Conservation (phyloP, 108 stramenopile genomes). For the Fragilaria crotonensis region DNA sequence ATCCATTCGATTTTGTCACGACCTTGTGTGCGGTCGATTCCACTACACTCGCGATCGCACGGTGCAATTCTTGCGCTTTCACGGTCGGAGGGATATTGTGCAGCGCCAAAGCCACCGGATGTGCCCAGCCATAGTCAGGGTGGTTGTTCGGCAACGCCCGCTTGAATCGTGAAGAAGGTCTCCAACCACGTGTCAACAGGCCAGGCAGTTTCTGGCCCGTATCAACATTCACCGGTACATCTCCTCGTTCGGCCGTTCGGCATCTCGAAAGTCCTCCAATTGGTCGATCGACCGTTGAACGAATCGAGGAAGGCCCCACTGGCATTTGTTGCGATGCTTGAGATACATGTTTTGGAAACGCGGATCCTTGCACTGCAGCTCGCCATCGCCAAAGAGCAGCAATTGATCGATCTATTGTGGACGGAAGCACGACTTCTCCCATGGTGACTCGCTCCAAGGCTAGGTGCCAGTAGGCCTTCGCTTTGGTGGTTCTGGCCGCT, state of each 20-base stretch:
- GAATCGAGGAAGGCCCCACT: neutral
- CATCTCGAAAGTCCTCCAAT: too few species aligned
- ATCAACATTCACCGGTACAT: neutral
- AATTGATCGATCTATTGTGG: neutral
- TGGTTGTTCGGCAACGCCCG: neutral
- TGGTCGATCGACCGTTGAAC: too few species aligned
- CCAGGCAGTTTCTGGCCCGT: neutral
- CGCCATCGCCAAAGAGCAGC: neutral
- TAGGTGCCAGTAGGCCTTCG: constrained; percentile 35
- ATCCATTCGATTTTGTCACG: neutral
- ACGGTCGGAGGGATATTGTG: neutral
- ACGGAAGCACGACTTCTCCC: constrained; percentile 7
- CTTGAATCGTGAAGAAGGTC: neutral
- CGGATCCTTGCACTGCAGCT: constrained; percentile 1
- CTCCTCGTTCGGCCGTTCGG: too few species aligned
- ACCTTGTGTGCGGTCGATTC: neutral
- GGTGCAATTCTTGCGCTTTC: neutral
- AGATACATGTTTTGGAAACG: neutral
- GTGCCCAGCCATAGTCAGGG: constrained; percentile 11
- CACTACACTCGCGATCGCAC: neutral
- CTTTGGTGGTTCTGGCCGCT: constrained; percentile 12
- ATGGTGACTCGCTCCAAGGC: constrained; percentile 43
- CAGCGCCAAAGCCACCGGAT: constrained; percentile 1
- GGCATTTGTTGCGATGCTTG: neutral
- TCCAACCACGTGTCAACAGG: neutral